Base-by-base conservation (phyloP, 225 moss, liverwort and hornwort species). In the Bryum argenteum region DNA sequence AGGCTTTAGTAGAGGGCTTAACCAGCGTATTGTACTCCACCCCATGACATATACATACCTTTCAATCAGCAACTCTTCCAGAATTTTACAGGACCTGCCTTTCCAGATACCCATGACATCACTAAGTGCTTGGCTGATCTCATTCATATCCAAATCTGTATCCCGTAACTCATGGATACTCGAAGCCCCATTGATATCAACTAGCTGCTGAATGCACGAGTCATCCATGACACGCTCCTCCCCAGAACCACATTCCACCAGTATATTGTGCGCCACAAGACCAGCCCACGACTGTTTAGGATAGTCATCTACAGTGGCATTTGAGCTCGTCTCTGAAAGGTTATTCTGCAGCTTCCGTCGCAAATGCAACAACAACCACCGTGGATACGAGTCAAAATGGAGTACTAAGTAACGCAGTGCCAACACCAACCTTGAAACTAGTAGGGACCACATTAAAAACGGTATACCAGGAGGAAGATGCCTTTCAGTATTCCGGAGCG, bases 331-430 rank as follows among this genome's bases (percentile, higher is more conserved):
- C 79, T 94, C 86, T 58, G 81, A 71, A 72, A 76, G 74, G 73
- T 76, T 87, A 8, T 75, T 79, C 59, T 81, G 88, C 51, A 99
- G 80, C 73, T 82, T 91, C 45, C 77, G 81, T 72, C 77, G 84
- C 85, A 99, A 79, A 84, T 99, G 89, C 80, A 93, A 79, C 71
- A 99, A 78, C 71, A 99, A 73, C 98, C 98, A 99, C 72, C 89
- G 89, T 21, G 98, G 98, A 76, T 85, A 94, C 14, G 82, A 84
- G 66, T 94, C 83, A 79, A 91, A 99, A 82, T 94, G 88, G 18
- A 94, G 85, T 24, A 85, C 68, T 55, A 99, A 61, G 70, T 94
- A 94, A 77, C 91, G 87, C 70, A 94, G 79, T 56, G 94, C 94
- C 81, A 99, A 84, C 58, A 99, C 82, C 78, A 99, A 84, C 76